Conservation (phyloP, 345 rosid genomes). For the Geranium brycei region DNA sequence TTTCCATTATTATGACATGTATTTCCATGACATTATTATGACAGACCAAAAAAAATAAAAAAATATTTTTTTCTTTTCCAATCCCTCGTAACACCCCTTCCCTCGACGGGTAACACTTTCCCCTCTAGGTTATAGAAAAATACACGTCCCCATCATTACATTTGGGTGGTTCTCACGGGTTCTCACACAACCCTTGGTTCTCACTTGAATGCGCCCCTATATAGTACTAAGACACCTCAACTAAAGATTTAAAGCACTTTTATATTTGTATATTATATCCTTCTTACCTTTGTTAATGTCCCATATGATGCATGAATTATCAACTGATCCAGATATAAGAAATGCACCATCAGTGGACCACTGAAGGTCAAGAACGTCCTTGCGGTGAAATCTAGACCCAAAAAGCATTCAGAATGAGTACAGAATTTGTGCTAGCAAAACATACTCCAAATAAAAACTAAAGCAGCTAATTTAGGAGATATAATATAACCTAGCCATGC, state of each 20-base stretch:
- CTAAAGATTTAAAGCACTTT: conserved; percentile 2
- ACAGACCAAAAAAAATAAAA: too few relatives aligned
- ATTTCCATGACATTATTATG: too few relatives aligned
- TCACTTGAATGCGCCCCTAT: too few relatives aligned
- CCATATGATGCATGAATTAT: conserved; percentile 96
- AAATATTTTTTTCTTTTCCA: too few relatives aligned
- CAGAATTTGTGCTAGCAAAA: conserved; percentile 1
- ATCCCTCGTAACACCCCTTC: too few relatives aligned
- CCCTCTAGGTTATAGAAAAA: too few relatives aligned
- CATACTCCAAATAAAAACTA: conserved; percentile 1
- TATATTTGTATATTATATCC: neutral
- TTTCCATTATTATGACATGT: too few relatives aligned
- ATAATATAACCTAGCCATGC: neutral
- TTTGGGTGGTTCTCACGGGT: too few relatives aligned
- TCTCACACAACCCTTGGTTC: too few relatives aligned
- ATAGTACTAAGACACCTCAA: conserved; percentile 5
- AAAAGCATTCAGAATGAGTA: conserved; percentile 5
- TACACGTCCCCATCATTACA: too few relatives aligned
- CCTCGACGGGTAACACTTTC: too few relatives aligned
- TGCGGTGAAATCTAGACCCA: conserved; percentile 66
- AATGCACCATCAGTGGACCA: conserved; percentile 75
- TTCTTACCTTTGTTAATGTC: conserved; percentile 73
- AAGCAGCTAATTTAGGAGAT: neutral
- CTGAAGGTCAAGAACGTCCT: conserved; percentile 80
- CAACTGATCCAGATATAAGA: conserved; percentile 90